Evolutionary conservation across 2,329 filamentous ascomycete genomes (phyloP).

Genomic region (Raffaelea arxii): DNA sequence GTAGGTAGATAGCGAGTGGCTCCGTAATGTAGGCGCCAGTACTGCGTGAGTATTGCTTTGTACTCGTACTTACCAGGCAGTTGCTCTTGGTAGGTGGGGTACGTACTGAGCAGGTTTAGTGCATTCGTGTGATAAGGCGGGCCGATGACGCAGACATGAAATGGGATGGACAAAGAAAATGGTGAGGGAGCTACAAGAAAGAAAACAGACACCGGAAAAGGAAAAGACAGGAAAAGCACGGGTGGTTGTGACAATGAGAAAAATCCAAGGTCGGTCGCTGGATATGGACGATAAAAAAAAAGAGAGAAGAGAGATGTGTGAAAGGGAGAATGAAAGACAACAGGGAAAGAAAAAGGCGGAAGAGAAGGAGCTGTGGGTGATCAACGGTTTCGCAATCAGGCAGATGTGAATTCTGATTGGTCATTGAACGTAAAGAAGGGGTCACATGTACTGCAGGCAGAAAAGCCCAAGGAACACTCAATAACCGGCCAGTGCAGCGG

Average conservation of each 20-base stretch:
- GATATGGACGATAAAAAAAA: not conserved
- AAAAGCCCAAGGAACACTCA: too few relatives aligned
- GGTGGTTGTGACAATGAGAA: not conserved
- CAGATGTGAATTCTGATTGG: slow-evolving; percentile 7
- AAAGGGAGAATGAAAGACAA: slow-evolving; percentile 4
- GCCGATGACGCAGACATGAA: not conserved
- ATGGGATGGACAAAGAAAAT: not conserved
- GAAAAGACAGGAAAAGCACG: not conserved
- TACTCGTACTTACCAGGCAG: too few relatives aligned
- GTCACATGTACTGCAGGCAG: too few relatives aligned
- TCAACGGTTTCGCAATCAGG: slow-evolving; percentile 3
- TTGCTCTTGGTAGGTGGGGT: too few relatives aligned
- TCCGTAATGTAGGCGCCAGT: too few relatives aligned
- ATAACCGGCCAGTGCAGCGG: too few relatives aligned
- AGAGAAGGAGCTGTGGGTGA: slow-evolving; percentile 1
- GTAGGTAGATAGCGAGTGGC: too few relatives aligned
- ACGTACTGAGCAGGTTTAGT: not conserved
- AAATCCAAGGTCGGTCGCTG: not conserved
- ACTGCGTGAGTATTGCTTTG: too few relatives aligned
- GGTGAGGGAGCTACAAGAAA: too few relatives aligned
- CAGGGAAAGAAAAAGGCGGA: slow-evolving; percentile 3
- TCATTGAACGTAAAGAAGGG: slow-evolving; percentile 5
- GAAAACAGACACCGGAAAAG: not conserved
- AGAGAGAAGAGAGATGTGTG: slow-evolving; percentile 1
- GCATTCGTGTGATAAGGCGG: too few relatives aligned